A percentile compares a stretch with the other conserved stretches of the same genome.
These are phyloP conservation scores for Saccharomycopsis phalli DNA, from an alignment of 1,139 yeast genomes.

Conservation along the genomic window DNA sequence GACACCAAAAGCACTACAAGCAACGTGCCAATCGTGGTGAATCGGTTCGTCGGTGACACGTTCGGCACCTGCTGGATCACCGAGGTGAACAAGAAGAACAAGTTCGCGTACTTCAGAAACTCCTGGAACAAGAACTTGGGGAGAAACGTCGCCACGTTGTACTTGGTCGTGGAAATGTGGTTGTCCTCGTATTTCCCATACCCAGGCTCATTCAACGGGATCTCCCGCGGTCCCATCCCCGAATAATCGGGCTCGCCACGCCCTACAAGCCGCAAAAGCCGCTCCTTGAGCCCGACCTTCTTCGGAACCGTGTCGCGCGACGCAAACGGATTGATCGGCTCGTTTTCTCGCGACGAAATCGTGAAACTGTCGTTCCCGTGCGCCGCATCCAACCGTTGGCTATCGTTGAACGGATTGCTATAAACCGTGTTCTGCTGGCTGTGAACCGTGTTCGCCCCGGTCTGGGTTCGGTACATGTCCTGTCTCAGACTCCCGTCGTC, in stretches of 20 bases:
- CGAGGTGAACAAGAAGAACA: slow-evolving; percentile 89
- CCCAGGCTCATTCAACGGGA: slow-evolving; percentile 16
- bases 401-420: slow-evolving; percentile 17
- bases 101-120: slow-evolving; percentile 92
- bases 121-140: slow-evolving; percentile 96
- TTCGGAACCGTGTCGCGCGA: slow-evolving; percentile 1
- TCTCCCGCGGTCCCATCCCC: slow-evolving; percentile 17
- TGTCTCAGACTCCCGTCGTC: too few species aligned
- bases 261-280: slow-evolving; percentile 17
- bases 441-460: too few species aligned
- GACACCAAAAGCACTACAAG: slow-evolving; percentile 79
- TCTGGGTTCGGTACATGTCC: too few species aligned
- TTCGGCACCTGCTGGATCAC: slow-evolving; percentile 94
- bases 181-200: slow-evolving; percentile 50
- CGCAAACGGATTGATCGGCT: slow-evolving; percentile 18
- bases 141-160: slow-evolving; percentile 83
- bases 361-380: slow-evolving; percentile 8
- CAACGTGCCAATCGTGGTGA: slow-evolving; percentile 89
- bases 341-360: slow-evolving; percentile 12
- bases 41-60: slow-evolving; percentile 93
- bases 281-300: slow-evolving; percentile 16
- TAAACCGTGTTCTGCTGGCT: too few species aligned
- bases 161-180: slow-evolving; percentile 93
- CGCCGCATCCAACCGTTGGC: not conserved
- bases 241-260: slow-evolving; percentile 9